Evolutionary conservation across 257 asterid genomes (phyloP), one percentile per base, ranked within the genome.

Genomic region (Knoxia roxburghii): DNA sequence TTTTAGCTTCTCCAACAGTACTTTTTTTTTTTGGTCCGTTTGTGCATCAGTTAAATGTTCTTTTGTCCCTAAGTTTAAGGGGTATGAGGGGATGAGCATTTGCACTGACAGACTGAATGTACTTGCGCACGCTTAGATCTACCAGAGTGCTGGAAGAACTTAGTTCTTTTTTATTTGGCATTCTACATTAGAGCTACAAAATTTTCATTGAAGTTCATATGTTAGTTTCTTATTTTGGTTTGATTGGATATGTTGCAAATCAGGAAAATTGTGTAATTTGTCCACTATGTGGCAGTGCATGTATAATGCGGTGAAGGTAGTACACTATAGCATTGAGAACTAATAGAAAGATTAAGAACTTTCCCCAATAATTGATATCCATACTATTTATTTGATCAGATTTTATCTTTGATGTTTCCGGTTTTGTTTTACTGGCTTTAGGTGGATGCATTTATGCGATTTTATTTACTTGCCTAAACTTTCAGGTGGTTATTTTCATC

Each of bases 401-500:
- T 52, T 52, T 52, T 4, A 52, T 52, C 30, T 52, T 52, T n/a
- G 7, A 9, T 23, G 24, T 21, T 58, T 57, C 5, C 4, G 2
- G 2, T 30, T 32, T 39, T 68, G 40, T n/a, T 9, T 37, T 37
- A 37, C 4, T 37, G n/a, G 41, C 41, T 37, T 3, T 37, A 37
- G 41, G 9, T 37, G 41, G 41, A 37, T 37, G 41, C 41, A 3
- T 3, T 37, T 37, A 37, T 37, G 41, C 41, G 9, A 37, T 37
- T 37, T 9, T 37, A n/a, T 45, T 62, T 24, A 24, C 50, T 9
- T 73, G 33, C 7, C 50, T 68, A 70, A 15, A 59, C 56, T 77
- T 79, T 64, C 84, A 90, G 97, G 88, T 77, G 58, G 61, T 90
- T 60, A n/a, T 82, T 29, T 82, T 75, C 59, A 66, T 87, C 80